Evolutionary conservation across 2,329 filamentous ascomycete genomes (phyloP).

Genomic region (Microdochium nivale): DNA sequence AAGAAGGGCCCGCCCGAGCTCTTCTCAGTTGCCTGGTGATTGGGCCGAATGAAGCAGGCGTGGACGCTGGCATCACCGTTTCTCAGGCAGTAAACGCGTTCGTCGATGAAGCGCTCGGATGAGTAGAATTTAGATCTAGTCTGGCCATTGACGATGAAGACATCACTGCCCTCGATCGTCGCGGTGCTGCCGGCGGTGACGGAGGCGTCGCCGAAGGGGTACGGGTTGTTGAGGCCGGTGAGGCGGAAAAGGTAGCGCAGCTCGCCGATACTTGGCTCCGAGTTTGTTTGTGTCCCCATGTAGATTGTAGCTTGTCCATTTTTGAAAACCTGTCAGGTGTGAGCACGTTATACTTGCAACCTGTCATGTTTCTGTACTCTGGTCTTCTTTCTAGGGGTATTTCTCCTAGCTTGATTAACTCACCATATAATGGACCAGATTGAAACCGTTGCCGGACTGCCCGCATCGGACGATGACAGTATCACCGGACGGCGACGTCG

Average conservation of each 20-base stretch:
- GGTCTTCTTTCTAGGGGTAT: too few relatives aligned
- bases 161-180: slow-evolving; percentile 35
- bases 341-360: too few relatives aligned
- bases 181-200: slow-evolving; percentile 34
- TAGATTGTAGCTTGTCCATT: slow-evolving; percentile 38
- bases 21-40: slow-evolving; percentile 40
- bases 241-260: slow-evolving; percentile 39
- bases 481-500: slow-evolving; percentile 23
- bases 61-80: slow-evolving; percentile 15
- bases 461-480: slow-evolving; percentile 46
- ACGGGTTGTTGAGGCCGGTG: slow-evolving; percentile 25
- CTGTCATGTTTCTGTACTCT: too few relatives aligned
- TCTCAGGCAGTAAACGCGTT: slow-evolving; percentile 43
- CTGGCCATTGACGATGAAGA: slow-evolving; percentile 41
- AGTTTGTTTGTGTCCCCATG: slow-evolving; percentile 42
- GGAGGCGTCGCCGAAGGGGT: slow-evolving; percentile 34
- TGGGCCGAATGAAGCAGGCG: slow-evolving; percentile 22
- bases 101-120: slow-evolving; percentile 51
- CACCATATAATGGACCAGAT: slow-evolving; percentile 46
- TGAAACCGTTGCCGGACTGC: slow-evolving; percentile 30
- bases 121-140: slow-evolving; percentile 56
- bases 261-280: slow-evolving; percentile 36
- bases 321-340: too few relatives aligned
- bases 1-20: slow-evolving; percentile 51
- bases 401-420: too few relatives aligned